Evolutionary conservation across 345 rosid genomes (phyloP).

Genomic region (Citrus sp.): DNA sequence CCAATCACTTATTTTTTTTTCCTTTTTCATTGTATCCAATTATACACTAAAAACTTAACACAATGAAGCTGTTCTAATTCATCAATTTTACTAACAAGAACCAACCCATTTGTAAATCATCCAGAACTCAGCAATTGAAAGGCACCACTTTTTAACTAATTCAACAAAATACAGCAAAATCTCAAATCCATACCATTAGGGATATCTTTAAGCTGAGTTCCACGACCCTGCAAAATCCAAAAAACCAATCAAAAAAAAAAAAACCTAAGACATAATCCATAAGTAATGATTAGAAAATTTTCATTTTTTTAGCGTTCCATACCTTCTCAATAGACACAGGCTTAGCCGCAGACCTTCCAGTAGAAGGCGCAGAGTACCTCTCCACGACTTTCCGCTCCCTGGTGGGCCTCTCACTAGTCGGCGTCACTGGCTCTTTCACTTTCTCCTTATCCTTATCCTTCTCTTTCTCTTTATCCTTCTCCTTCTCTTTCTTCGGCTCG

Average conservation of each 20-base stretch:
- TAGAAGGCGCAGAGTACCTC: constrained; percentile 69
- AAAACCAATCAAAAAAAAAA: constrained; percentile 1
- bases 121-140: background rate
- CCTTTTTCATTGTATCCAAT: background rate
- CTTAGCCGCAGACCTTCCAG: constrained; percentile 53
- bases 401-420: constrained; percentile 68
- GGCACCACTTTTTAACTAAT: background rate
- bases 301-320: background rate
- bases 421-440: constrained; percentile 41
- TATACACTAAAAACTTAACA: background rate
- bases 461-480: constrained; percentile 15
- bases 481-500: constrained; percentile 12
- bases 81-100: background rate
- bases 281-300: background rate
- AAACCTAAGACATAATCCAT: background rate
- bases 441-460: constrained; percentile 14
- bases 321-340: constrained; percentile 75
- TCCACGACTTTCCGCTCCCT: constrained; percentile 91
- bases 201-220: constrained; percentile 80
- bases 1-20: background rate
- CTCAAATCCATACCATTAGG: constrained; percentile 63
- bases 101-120: background rate
- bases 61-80: background rate
- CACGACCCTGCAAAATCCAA: constrained; percentile 64
- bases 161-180: background rate